A percentile compares a stretch with the other conserved stretches of the same genome.
phyloP scores from a whole-genome alignment of 805 yeast genomes.

The Metschnikowia koreensis region DNA sequence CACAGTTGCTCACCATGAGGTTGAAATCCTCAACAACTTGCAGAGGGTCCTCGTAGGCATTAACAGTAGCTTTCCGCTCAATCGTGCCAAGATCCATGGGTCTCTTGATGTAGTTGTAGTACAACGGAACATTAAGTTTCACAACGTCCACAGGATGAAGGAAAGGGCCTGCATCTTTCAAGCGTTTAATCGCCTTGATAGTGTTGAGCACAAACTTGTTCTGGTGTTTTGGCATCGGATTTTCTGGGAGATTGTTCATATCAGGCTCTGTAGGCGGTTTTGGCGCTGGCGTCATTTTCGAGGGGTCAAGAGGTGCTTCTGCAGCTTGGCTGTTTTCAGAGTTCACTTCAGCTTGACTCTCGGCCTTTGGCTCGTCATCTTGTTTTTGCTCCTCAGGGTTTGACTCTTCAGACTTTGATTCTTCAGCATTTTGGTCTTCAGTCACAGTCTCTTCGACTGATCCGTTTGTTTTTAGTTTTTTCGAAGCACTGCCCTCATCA shows the following conservation, averaged over 20 bases:
- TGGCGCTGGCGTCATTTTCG: slow-evolving; percentile 56
- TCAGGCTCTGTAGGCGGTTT: slow-evolving; percentile 74
- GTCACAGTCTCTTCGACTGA: slow-evolving; percentile 8
- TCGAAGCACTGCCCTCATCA: slow-evolving; percentile 14
- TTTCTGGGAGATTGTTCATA: slow-evolving; percentile 60
- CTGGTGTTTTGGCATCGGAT: slow-evolving; percentile 82
- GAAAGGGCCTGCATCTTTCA: slow-evolving; percentile 92
- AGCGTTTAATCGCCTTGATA: slow-evolving; percentile 80
- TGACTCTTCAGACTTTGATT: neutral
- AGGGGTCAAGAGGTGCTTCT: slow-evolving; percentile 3
- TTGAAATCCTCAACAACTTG: slow-evolving; percentile 76
- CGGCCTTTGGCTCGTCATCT: neutral
- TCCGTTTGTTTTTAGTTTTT: slow-evolving; percentile 22
- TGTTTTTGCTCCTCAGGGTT: neutral
- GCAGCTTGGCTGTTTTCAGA: neutral
- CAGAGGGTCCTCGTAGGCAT: slow-evolving; percentile 70
- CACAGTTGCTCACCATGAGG: slow-evolving; percentile 80
- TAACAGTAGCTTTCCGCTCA: slow-evolving; percentile 68
- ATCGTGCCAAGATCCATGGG: slow-evolving; percentile 96
- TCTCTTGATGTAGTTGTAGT: slow-evolving; percentile 73
- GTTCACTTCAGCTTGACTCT: neutral
- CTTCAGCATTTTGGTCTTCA: neutral
- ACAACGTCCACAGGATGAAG: slow-evolving; percentile 85
- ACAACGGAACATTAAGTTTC: slow-evolving; percentile 85
- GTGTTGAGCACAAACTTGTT: slow-evolving; percentile 73